phyloP scores from a whole-genome alignment of 768 basidiomycete species.

The Suillus subaureus region DNA sequence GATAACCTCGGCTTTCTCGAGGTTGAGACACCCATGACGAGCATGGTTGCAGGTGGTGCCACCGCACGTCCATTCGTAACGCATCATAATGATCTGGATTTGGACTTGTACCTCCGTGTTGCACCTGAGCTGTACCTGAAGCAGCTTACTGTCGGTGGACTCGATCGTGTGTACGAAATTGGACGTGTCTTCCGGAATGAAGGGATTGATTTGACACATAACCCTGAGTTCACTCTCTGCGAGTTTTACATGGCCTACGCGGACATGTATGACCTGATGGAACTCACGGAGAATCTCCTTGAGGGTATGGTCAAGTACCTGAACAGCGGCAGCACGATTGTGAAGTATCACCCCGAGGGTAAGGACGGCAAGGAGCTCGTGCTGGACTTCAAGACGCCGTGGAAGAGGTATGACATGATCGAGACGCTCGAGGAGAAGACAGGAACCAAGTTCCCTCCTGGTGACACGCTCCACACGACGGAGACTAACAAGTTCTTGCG shows the following conservation, averaged over 20 bases:
- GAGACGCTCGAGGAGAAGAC: slow-evolving; percentile 93
- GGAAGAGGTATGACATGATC: slow-evolving; percentile 99
- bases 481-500: slow-evolving; percentile 89
- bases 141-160: slow-evolving; percentile 93
- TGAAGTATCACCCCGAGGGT: slow-evolving; percentile 92
- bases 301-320: slow-evolving; percentile 90
- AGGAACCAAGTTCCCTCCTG: slow-evolving; percentile 88
- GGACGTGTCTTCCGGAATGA: slow-evolving; percentile 98
- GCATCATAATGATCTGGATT: slow-evolving; percentile 96
- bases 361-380: slow-evolving; percentile 76
- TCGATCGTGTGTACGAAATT: slow-evolving; percentile 98
- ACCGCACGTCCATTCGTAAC: slow-evolving; percentile 99
- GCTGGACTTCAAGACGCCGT: slow-evolving; percentile 90
- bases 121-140: slow-evolving; percentile 99
- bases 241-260: slow-evolving; percentile 99
- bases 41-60: slow-evolving; percentile 93
- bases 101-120: slow-evolving; percentile 95
- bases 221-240: slow-evolving; percentile 99
- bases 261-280: slow-evolving; percentile 99
- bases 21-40: slow-evolving; percentile 99
- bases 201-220: slow-evolving; percentile 98
- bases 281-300: slow-evolving; percentile 88
- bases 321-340: slow-evolving; percentile 75
- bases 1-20: slow-evolving; percentile 95
- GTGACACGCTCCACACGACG: slow-evolving; percentile 83